Percentiles rank a stretch among this genome's conserved stretches.
These are phyloP conservation scores for Aquilaria agallochum DNA, from an alignment of 441 rosid species.

Conservation along the genomic window DNA sequence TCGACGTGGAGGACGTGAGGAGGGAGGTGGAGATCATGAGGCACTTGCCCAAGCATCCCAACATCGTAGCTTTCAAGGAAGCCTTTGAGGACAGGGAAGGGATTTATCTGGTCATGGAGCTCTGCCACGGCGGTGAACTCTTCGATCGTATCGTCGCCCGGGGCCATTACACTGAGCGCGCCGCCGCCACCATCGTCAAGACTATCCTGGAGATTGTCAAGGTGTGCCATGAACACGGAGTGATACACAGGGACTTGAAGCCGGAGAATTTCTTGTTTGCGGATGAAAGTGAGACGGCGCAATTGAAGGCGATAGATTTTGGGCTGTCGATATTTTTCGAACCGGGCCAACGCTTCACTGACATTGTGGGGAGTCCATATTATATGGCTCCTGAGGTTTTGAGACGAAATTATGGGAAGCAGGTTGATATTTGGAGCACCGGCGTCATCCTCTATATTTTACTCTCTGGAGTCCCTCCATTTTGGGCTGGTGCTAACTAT, in stretches of 20 bases:
- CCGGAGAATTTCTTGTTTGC: slow-evolving; percentile 3
- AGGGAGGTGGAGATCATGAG: slow-evolving; percentile 93
- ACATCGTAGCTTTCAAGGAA: slow-evolving; percentile 65
- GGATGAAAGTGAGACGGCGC: background rate
- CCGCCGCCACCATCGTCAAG: slow-evolving; percentile 54
- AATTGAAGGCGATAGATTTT: background rate
- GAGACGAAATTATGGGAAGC: slow-evolving; percentile 71
- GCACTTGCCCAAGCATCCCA: slow-evolving; percentile 68
- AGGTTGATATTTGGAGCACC: slow-evolving; percentile 87
- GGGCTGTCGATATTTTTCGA: background rate
- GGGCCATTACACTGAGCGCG: slow-evolving; percentile 86
- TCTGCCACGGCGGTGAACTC: slow-evolving; percentile 89
- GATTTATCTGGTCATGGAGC: slow-evolving; percentile 84
- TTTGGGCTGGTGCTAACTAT: slow-evolving; percentile 63
- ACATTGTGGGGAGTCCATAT: slow-evolving; percentile 92
- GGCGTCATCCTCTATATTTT: slow-evolving; percentile 85
- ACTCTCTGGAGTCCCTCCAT: slow-evolving; percentile 95
- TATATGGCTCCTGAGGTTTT: slow-evolving; percentile 97
- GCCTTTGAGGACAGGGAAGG: slow-evolving; percentile 79
- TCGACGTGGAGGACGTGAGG: slow-evolving; percentile 82
- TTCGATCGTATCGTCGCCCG: slow-evolving; percentile 77
- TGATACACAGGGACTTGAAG: slow-evolving; percentile 1
- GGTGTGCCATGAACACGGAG: slow-evolving; percentile 10
- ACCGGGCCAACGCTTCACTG: slow-evolving; percentile 53
- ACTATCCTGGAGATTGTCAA: slow-evolving; percentile 75